These are phyloP conservation scores for Umbelopsis sp. DNA, from an alignment of 192 early-diverging fungal genomes.

Conservation along the genomic window DNA sequence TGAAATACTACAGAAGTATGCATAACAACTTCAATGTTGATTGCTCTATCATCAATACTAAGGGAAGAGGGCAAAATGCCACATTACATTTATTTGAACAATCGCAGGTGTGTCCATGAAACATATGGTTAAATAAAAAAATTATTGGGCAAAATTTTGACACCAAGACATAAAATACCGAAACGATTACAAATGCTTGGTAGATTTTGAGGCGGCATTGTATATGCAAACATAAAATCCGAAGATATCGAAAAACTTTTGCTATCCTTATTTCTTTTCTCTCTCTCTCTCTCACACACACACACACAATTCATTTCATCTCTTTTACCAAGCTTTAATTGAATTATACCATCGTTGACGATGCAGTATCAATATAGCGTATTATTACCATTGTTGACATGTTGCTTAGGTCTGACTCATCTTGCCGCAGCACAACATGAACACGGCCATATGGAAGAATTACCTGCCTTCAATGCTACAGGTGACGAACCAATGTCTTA, in stretches of 20 bases:
- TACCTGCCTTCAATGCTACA: conserved; percentile 37
- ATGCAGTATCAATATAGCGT: not conserved
- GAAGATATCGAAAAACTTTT: not conserved
- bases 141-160: too few relatives aligned
- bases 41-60: too few relatives aligned
- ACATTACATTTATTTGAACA: too few relatives aligned
- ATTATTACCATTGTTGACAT: not conserved
- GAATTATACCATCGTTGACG: not conserved
- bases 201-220: not conserved
- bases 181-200: too few relatives aligned
- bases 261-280: not conserved
- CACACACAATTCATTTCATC: not conserved
- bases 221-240: not conserved
- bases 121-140: too few relatives aligned
- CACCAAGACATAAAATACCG: too few relatives aligned
- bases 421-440: conserved; percentile 29
- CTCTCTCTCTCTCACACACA: not conserved
- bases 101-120: too few relatives aligned
- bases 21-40: too few relatives aligned
- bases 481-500: conserved; percentile 42
- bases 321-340: not conserved
- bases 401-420: not conserved
- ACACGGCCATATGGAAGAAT: conserved; percentile 7
- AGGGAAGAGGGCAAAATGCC: too few relatives aligned
- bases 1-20: not conserved